Evolutionary conservation across 768 basidiomycete species (phyloP).

Genomic region (Termitomyces sp.): DNA sequence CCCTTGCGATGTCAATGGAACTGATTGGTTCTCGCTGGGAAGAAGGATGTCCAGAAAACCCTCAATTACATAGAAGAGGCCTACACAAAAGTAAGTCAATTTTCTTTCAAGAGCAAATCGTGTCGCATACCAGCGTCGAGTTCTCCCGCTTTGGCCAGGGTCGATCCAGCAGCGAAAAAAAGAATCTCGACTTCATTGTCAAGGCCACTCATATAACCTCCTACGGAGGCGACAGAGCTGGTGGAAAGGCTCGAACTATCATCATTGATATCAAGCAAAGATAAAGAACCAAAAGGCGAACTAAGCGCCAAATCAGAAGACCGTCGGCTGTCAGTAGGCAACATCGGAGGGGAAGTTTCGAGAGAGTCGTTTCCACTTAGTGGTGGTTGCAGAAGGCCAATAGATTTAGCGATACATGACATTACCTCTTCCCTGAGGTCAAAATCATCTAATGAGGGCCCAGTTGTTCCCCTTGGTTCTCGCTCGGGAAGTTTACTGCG

Average conservation of each 20-base stretch:
- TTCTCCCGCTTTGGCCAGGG: constrained; percentile 86
- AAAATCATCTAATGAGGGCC: constrained; percentile 62
- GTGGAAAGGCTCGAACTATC: constrained; percentile 66
- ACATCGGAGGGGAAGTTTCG: constrained; percentile 61
- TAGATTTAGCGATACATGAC: constrained; percentile 96
- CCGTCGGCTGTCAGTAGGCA: constrained; percentile 37
- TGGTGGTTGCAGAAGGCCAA: constrained; percentile 87
- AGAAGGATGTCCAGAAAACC: constrained; percentile 92
- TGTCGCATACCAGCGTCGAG: constrained; percentile 62
- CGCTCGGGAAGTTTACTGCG: constrained; percentile 24
- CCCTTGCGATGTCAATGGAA: constrained; percentile 14
- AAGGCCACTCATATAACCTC: constrained; percentile 70
- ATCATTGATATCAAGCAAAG: constrained; percentile 66
- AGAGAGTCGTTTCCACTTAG: constrained; percentile 62
- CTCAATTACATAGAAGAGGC: constrained; percentile 92
- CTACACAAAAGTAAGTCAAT: constrained; percentile 27
- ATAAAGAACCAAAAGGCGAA: constrained; percentile 72
- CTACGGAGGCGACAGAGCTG: constrained; percentile 47
- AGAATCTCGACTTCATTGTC: constrained; percentile 97
- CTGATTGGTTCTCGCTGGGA: constrained; percentile 39
- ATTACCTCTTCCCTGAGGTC: constrained; percentile 96
- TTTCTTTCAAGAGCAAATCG: constrained; percentile 2
- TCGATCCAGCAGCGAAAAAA: constrained; percentile 84
- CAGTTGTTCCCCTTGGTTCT: constrained; percentile 14
- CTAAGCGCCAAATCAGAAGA: constrained; percentile 37